A percentile compares a stretch with the other conserved stretches of the same genome.
phyloP scores from a whole-genome alignment of 805 yeast genomes.

The Blastobotrys americana region DNA sequence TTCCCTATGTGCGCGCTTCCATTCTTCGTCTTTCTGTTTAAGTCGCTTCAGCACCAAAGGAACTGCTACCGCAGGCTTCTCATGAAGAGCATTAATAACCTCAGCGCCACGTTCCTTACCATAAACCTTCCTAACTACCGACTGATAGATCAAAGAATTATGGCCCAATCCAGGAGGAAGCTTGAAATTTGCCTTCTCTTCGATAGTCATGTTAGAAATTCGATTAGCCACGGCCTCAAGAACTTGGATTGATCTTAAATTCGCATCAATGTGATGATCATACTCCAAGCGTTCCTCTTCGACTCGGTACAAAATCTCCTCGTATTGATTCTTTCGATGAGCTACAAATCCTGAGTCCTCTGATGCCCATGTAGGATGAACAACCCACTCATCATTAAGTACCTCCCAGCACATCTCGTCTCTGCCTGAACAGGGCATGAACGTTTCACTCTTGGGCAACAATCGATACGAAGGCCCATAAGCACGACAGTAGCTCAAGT shows the following conservation, averaged over 20 bases:
- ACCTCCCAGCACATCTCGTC: slow-evolving; percentile 99
- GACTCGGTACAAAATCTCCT: slow-evolving; percentile 86
- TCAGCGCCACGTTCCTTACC: slow-evolving; percentile 94
- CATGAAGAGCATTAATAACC: slow-evolving; percentile 92
- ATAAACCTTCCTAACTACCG: slow-evolving; percentile 84
- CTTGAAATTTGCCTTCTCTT: slow-evolving; percentile 78
- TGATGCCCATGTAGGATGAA: slow-evolving; percentile 99
- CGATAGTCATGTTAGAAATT: slow-evolving; percentile 85
- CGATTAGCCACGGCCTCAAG: slow-evolving; percentile 91
- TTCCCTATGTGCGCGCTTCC: slow-evolving; percentile 96
- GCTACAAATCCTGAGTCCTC: slow-evolving; percentile 98
- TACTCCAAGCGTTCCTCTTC: slow-evolving; percentile 98
- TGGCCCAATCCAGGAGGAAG: slow-evolving; percentile 93
- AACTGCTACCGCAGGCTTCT: slow-evolving; percentile 89
- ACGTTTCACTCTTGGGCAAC: slow-evolving; percentile 87
- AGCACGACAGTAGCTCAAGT: slow-evolving; percentile 82
- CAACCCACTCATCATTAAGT: slow-evolving; percentile 97
- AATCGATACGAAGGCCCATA: slow-evolving; percentile 93
- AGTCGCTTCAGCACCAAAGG: slow-evolving; percentile 87
- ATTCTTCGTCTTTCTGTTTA: slow-evolving; percentile 97
- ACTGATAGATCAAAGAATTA: slow-evolving; percentile 88
- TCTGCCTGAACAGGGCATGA: slow-evolving; percentile 96
- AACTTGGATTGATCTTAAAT: slow-evolving; percentile 89
- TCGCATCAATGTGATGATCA: slow-evolving; percentile 92
- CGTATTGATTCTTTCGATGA: slow-evolving; percentile 97